These are phyloP conservation scores for Dothiorella sarmentorum DNA, from an alignment of 2,329 filamentous ascomycete species.

Conservation along the genomic window DNA sequence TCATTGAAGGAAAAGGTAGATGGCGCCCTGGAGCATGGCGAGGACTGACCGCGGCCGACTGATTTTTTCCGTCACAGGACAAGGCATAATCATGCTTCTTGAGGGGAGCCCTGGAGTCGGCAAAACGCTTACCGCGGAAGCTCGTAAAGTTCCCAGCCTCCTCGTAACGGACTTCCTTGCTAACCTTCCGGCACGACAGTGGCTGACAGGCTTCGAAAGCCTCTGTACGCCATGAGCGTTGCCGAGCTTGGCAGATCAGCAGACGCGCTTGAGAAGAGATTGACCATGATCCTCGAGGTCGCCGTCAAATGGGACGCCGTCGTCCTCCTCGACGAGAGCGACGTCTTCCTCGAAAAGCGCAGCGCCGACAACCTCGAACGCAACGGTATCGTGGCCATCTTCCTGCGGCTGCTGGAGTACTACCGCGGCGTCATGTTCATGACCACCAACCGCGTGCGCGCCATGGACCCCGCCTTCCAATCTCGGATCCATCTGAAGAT, in stretches of 20 bases:
- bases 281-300: conserved; percentile 48
- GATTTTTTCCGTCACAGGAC: neutral
- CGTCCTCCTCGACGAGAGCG: conserved; percentile 53
- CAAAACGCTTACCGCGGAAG: conserved; percentile 19
- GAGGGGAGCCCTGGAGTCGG: conserved; percentile 11
- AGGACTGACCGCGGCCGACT: neutral
- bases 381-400: conserved; percentile 41
- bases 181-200: conserved; percentile 18
- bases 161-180: neutral
- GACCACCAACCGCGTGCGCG: conserved; percentile 25
- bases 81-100: conserved; percentile 15
- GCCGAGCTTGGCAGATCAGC: conserved; percentile 49
- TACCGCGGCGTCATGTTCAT: conserved; percentile 29
- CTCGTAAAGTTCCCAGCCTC: neutral
- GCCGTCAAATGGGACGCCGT: conserved; percentile 52
- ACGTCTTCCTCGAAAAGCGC: conserved; percentile 52
- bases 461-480: conserved; percentile 24
- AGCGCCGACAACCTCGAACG: conserved; percentile 45
- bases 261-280: conserved; percentile 44
- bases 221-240: conserved; percentile 47
- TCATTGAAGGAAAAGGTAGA: conserved; percentile 32
- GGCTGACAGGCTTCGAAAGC: conserved; percentile 37
- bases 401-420: neutral
- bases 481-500: conserved; percentile 23
- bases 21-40: too few species aligned